Evolutionary conservation across 352 stramenopile genomes (phyloP).

Genomic region (Globisporangium megalacanthum): DNA sequence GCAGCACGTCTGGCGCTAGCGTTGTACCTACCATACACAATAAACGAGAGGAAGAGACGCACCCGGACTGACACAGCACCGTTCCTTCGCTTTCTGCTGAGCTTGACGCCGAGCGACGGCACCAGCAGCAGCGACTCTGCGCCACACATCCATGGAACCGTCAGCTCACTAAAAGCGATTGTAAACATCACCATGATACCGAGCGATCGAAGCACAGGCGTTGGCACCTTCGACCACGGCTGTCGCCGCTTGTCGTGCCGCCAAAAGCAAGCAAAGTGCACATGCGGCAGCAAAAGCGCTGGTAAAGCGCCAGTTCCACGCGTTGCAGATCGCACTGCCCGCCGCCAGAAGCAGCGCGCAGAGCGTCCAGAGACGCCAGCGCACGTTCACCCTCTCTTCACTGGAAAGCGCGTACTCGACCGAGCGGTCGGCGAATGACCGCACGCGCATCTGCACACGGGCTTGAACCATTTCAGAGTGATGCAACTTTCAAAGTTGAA

Average conservation of each 20-base stretch:
- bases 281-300: background rate
- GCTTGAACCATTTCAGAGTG: constrained; percentile 8
- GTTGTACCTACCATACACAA: background rate
- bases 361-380: background rate
- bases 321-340: constrained; percentile 13
- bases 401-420: constrained; percentile 50
- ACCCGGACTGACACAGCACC: constrained; percentile 28
- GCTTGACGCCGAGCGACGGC: constrained; percentile 64
- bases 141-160: background rate
- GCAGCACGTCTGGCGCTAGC: background rate
- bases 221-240: constrained; percentile 12
- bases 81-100: constrained; percentile 54
- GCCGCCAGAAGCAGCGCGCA: background rate
- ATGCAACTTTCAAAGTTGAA: no score
- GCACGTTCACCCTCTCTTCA: background rate
- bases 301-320: constrained; percentile 8
- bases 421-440: constrained; percentile 36
- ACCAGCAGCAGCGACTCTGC: constrained; percentile 75
- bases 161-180: background rate
- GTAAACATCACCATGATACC: background rate
- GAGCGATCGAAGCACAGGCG: no score
- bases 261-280: background rate
- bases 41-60: background rate
- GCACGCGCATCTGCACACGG: constrained; percentile 45
- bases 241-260: constrained; percentile 2